Evolutionary conservation across 331 rosid genomes (phyloP), one percentile per base, ranked within the genome.

Genomic region (Cydonia oblonga): DNA sequence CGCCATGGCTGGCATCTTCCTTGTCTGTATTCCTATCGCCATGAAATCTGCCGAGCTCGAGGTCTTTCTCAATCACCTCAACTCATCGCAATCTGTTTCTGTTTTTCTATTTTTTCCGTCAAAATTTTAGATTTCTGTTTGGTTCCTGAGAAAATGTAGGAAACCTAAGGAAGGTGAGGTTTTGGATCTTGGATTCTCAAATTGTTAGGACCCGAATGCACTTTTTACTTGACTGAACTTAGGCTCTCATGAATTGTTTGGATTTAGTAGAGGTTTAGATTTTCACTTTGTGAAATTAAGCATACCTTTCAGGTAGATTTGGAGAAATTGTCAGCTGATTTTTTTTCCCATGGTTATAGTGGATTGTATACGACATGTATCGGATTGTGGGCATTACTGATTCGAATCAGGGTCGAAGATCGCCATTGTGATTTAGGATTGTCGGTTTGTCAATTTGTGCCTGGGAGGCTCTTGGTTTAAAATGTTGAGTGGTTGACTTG

Each of bases 41-140:
- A 91, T 92, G 81, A 89, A 88, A 84, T 95, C 97, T 9, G 97
- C 97, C 56, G 86, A 91, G 81, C 97, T 95, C 54, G 99, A 95
- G 99, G 99, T 95, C 28, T 52, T 23, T 66, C 7, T 42, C 7
- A 3, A 0, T 73, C 35, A 8, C 57, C 33, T 25, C 3, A 42
- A 42, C 18, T 74, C 26, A 30, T 64, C 5, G 30, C 23, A 15
- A 19, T 16, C 16, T 63, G 18, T 35, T 42, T 67, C 30, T 2
- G 32, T n/a, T n/a, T n/a, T n/a, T n/a, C n/a, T n/a, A n/a, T n/a
- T n/a, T n/a, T n/a, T n/a, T n/a, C n/a, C n/a, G n/a, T n/a, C n/a
- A n/a, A n/a, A n/a, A n/a, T n/a, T n/a, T n/a, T n/a, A n/a, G n/a
- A n/a, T n/a, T n/a, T n/a, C n/a, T n/a, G 42, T 70, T 56, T 54